Conservation (phyloP, 768 basidiomycete genomes). For the Xanthoconium purpureum region DNA sequence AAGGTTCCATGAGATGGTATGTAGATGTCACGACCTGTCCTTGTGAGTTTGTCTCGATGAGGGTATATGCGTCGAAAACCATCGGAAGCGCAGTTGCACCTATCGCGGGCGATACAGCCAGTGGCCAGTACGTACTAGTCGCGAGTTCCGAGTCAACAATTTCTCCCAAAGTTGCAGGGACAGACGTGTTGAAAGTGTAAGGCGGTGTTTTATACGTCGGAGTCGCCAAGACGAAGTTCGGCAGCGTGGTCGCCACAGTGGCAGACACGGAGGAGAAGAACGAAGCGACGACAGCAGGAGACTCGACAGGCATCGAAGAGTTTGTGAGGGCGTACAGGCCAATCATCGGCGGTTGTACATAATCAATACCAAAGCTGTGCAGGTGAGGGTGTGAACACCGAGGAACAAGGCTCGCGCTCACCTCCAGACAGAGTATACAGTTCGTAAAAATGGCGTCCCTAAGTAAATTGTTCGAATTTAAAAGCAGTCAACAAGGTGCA, state of each 20-base stretch:
- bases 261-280: conserved; percentile 61
- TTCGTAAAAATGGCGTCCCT: conserved; percentile 68
- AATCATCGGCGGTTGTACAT: conserved; percentile 71
- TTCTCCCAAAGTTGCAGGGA: conserved; percentile 51
- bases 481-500: neutral
- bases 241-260: conserved; percentile 64
- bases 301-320: conserved; percentile 39
- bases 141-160: conserved; percentile 62
- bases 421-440: conserved; percentile 81
- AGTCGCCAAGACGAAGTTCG: conserved; percentile 66
- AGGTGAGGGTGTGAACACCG: conserved; percentile 2
- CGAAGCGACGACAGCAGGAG: conserved; percentile 42
- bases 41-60: conserved; percentile 53
- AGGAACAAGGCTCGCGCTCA: conserved; percentile 23
- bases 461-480: neutral
- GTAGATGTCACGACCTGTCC: conserved; percentile 55
- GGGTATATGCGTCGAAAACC: conserved; percentile 51
- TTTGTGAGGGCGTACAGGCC: conserved; percentile 67
- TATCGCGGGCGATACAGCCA: conserved; percentile 42
- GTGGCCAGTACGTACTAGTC: conserved; percentile 65
- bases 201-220: conserved; percentile 60
- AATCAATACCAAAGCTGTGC: conserved; percentile 67
- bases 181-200: conserved; percentile 68
- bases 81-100: conserved; percentile 57
- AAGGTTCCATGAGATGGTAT: conserved; percentile 43